Conservation (phyloP, 2,329 filamentous ascomycete species). For the Acrocalymma vagum region DNA sequence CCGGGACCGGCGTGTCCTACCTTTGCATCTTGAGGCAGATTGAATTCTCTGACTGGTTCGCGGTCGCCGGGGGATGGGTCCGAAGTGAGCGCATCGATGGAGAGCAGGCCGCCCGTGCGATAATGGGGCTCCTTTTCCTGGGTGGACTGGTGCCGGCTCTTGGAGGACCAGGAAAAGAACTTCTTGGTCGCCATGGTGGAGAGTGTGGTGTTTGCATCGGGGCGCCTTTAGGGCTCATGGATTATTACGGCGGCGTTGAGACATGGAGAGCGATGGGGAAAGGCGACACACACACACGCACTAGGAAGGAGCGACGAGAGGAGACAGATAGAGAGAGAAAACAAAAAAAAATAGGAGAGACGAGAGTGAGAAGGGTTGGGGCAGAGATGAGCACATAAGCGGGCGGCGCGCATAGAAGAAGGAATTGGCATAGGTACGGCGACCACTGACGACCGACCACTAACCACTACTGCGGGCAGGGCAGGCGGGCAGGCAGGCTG, state of each 20-base stretch:
- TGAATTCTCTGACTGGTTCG: slow-evolving; percentile 13
- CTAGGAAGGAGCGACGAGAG: background rate
- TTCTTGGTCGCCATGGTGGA: slow-evolving; percentile 51
- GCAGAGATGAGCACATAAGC: too few relatives aligned
- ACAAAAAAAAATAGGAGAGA: background rate
- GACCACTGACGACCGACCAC: too few relatives aligned
- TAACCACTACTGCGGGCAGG: too few relatives aligned
- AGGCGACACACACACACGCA: slow-evolving; percentile 3
- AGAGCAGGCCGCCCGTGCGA: slow-evolving; percentile 48
- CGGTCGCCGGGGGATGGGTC: too few relatives aligned
- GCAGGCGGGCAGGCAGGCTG: too few relatives aligned
- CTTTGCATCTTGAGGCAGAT: slow-evolving; percentile 35
- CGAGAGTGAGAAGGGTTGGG: too few relatives aligned
- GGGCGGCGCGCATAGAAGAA: too few relatives aligned
- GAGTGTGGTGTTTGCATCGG: too few relatives aligned
- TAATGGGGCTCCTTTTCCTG: slow-evolving; percentile 45
- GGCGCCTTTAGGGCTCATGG: slow-evolving; percentile 7
- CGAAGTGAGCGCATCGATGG: slow-evolving; percentile 43
- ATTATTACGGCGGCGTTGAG: slow-evolving; percentile 13
- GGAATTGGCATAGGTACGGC: too few relatives aligned
- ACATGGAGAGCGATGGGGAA: too few relatives aligned
- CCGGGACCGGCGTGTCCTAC: slow-evolving; percentile 31
- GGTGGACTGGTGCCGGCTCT: slow-evolving; percentile 46
- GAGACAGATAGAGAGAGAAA: background rate
- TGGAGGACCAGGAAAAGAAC: slow-evolving; percentile 56